A percentile compares a stretch with the other conserved stretches of the same genome.
phyloP scores from a whole-genome alignment of 139 green algal genomes.

The Edaphochlamys debaryana region DNA sequence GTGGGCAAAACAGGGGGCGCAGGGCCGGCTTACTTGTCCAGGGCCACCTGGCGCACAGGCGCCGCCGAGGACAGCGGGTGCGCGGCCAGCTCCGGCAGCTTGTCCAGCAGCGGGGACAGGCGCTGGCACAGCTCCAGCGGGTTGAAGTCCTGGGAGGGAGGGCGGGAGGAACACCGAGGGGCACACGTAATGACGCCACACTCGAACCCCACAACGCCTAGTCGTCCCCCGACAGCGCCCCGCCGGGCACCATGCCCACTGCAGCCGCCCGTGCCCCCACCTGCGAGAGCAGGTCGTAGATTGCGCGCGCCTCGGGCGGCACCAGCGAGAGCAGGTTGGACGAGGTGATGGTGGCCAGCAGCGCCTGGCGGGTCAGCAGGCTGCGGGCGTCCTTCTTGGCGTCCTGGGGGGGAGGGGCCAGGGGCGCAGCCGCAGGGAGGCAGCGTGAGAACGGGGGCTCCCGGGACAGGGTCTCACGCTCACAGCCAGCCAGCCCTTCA shows the following conservation, averaged over 20 bases:
- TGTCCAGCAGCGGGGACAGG: slow-evolving; percentile 83
- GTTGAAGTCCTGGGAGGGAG: slow-evolving; percentile 77
- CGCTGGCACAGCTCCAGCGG: slow-evolving; percentile 92
- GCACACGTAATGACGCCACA: too few species aligned
- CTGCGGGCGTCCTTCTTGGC: slow-evolving; percentile 43
- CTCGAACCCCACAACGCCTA: too few species aligned
- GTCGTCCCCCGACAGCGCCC: too few species aligned
- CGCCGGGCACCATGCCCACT: too few species aligned
- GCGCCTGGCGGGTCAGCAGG: slow-evolving; percentile 74
- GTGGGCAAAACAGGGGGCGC: too few species aligned
- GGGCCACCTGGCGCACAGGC: slow-evolving; percentile 73
- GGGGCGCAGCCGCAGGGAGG: too few species aligned
- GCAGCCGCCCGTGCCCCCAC: too few species aligned
- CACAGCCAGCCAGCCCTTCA: too few species aligned
- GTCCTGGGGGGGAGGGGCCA: slow-evolving; percentile 29
- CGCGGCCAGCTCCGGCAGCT: slow-evolving; percentile 58
- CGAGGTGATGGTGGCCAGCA: slow-evolving; percentile 83
- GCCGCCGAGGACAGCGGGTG: slow-evolving; percentile 56
- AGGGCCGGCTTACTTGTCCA: slow-evolving; percentile 38
- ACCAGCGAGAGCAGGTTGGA: slow-evolving; percentile 87
- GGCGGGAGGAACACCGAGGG: too few species aligned
- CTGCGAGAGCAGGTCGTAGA: slow-evolving; percentile 27
- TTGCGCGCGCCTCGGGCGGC: slow-evolving; percentile 67
- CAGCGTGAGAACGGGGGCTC: too few species aligned
- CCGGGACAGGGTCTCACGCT: too few species aligned